Evolutionary conservation across 768 basidiomycete genomes (phyloP), one percentile per base, ranked within the genome.

Genomic region (Podaxis carcinomalis): DNA sequence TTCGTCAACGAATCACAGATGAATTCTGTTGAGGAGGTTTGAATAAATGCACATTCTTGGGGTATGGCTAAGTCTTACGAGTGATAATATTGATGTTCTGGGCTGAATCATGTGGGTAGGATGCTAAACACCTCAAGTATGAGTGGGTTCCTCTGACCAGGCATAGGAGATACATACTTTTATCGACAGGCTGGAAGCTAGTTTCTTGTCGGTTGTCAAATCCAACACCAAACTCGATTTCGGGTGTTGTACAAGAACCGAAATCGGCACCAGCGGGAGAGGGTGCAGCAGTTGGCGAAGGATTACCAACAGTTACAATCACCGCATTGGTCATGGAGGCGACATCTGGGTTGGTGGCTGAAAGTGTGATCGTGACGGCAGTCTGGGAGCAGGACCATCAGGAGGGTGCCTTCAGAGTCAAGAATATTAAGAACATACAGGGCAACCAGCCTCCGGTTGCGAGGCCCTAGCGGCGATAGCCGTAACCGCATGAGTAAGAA

Each of bases 201-300:
- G 84, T 86, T 67, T 86, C 85, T 64, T 74, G 81, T 61, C 85
- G 77, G 66, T 73, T 72, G 63, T 87, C 84, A 65, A 88, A 85
- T 39, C 83, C 83, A 32, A 66, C 72, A 50, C 75, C 84, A 65
- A 88, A 88, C 65, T 80, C 76, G 61, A 88, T 84, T 70, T 84
- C 71, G 13, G 86, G 85, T 11, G 81, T 73, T 3, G 80, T 73
- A 74, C 85, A 86, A 23, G 69, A 75, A 37, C 85, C 84, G 62
- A 87, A 86, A 72, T 83, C 66, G 14, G 72, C 76, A 62, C 61
- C 36, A 5, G 66, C 49, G n/a, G 70, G 36, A 11, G 68, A 65
- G 9, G 66, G 47, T 7, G 67, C 47, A 42, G 70, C 47, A 42
- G 67, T 61, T 47, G 63, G 60, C 27, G 70, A 53, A 37, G 66